Percentiles rank a stretch among this genome's conserved stretches.
These are phyloP conservation scores for Orobanche coerulescens DNA, from an alignment of 257 asterid species.

Conservation along the genomic window DNA sequence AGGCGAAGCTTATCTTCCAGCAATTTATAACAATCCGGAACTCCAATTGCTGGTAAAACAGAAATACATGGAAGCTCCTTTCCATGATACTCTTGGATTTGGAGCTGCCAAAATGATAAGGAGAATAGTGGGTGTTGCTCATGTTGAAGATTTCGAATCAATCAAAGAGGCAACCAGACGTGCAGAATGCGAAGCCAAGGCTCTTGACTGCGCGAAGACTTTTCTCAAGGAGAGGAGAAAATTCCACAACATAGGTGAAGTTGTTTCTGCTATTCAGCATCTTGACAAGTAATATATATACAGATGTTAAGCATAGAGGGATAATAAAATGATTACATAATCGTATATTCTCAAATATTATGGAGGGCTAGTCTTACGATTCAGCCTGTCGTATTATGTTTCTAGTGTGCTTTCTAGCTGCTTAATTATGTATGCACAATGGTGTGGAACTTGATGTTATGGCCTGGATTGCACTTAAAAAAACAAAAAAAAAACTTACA, in stretches of 20 bases:
- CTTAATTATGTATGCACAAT: too few relatives aligned
- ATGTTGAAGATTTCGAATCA: constrained; percentile 90
- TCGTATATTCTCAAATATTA: too few relatives aligned
- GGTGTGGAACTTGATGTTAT: too few relatives aligned
- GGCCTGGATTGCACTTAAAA: too few relatives aligned
- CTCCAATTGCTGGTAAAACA: constrained; percentile 47
- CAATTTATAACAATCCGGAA: constrained; percentile 58
- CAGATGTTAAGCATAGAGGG: too few relatives aligned
- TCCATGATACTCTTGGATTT: constrained; percentile 85
- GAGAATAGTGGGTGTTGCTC: constrained; percentile 96
- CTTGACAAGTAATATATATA: constrained; percentile 12
- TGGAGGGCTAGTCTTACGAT: too few relatives aligned
- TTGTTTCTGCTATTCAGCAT: constrained; percentile 56
- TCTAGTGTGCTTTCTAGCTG: too few relatives aligned
- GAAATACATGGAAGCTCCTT: constrained; percentile 65
- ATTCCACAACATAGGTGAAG: constrained; percentile 51
- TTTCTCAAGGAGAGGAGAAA: constrained; percentile 61
- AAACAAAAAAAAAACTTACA: too few relatives aligned
- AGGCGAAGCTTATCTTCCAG: constrained; percentile 95
- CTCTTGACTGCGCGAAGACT: constrained; percentile 64
- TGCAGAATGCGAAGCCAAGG: constrained; percentile 78
- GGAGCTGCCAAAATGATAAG: constrained; percentile 98
- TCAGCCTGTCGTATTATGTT: too few relatives aligned
- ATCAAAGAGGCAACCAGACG: constrained; percentile 52
- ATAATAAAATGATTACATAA: too few relatives aligned